Conservation (phyloP, 2,329 filamentous ascomycete species). For the Corynespora cassiicola region DNA sequence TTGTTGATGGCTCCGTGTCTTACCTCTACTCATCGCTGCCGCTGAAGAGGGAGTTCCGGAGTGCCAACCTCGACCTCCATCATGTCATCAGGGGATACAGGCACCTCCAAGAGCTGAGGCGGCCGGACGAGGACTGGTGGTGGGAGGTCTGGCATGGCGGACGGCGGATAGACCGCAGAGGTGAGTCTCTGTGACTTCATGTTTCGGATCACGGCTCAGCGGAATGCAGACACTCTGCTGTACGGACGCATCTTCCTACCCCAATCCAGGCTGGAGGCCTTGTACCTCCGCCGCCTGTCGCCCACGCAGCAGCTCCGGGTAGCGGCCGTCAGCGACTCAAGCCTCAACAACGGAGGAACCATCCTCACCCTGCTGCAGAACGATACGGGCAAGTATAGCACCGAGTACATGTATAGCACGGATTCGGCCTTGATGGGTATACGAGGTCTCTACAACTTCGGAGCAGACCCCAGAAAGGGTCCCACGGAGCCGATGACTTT, state of each 20-base stretch:
- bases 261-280: conserved; percentile 82
- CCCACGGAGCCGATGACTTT: conserved; percentile 28
- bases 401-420: conserved; percentile 90
- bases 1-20: conserved; percentile 95
- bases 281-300: conserved; percentile 80
- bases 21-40: conserved; percentile 93
- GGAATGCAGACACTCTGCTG: conserved; percentile 63
- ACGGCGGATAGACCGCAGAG: conserved; percentile 56
- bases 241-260: conserved; percentile 85
- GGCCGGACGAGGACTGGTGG: conserved; percentile 57
- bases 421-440: conserved; percentile 89
- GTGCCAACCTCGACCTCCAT: conserved; percentile 76
- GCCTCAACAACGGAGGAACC: conserved; percentile 76
- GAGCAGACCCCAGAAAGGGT: conserved; percentile 65
- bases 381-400: conserved; percentile 84
- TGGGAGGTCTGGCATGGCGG: conserved; percentile 63
- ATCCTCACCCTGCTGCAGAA: conserved; percentile 77
- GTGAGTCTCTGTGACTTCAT: conserved; percentile 32
- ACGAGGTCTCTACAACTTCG: conserved; percentile 93
- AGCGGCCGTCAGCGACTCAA: conserved; percentile 76
- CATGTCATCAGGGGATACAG: conserved; percentile 83
- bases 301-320: conserved; percentile 81
- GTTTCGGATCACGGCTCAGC: conserved; percentile 23
- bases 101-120: conserved; percentile 72
- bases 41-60: conserved; percentile 71